Conservation (phyloP, 164 flowering plant species). For the Nelumbo lutea region DNA sequence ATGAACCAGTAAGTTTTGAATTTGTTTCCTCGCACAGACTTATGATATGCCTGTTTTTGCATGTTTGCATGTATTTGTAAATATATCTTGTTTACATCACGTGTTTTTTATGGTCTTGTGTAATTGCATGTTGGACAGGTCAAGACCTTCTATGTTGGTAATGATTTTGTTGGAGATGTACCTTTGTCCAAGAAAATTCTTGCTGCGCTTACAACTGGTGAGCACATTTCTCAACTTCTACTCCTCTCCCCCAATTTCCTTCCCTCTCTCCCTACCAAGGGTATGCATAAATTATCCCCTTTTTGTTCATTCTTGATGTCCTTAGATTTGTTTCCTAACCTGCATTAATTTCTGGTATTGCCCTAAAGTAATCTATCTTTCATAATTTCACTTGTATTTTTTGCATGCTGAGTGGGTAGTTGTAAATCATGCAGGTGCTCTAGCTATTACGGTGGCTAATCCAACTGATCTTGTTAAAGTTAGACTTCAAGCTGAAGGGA, state of each 20-base stretch:
- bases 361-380: not conserved
- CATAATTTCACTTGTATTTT: not conserved
- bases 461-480: conserved; percentile 99
- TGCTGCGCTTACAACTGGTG: conserved; percentile 87
- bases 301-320: not conserved
- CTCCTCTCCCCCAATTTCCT: not conserved
- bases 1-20: conserved; percentile 68
- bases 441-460: conserved; percentile 84
- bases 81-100: conserved; percentile 1
- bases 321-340: not conserved
- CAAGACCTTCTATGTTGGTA: conserved; percentile 58
- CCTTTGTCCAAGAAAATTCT: conserved; percentile 67
- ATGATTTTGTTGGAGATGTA: conserved; percentile 62
- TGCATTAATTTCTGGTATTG: not conserved
- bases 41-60: not conserved
- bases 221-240: conserved; percentile 15
- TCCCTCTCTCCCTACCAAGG: not conserved
- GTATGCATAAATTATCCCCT: not conserved
- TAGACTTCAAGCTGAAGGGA: conserved; percentile 94
- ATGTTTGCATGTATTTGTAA: not conserved
- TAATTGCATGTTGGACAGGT: conserved; percentile 43
- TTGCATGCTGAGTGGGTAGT: conserved; percentile 3
- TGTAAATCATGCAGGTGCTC: conserved; percentile 59
- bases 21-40: not conserved
- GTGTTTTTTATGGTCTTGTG: not conserved